Evolutionary conservation across 129 eudicot genomes (phyloP).

Genomic region (Oenanthe sinensis): DNA sequence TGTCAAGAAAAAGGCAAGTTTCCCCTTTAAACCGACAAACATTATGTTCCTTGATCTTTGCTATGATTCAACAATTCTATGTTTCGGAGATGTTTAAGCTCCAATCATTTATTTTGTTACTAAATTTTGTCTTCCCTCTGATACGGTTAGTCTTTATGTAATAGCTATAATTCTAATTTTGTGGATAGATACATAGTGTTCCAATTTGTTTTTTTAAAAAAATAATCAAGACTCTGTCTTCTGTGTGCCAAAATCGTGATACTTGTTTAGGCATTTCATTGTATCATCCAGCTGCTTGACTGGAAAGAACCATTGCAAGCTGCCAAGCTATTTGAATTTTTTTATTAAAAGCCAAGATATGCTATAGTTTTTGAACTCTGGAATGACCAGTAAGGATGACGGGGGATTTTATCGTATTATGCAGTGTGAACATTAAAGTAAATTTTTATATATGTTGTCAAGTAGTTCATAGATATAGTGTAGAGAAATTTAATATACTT

Average conservation of each 20-base stretch:
- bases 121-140: not conserved
- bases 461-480: not conserved
- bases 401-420: not conserved
- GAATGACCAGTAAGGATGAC: not conserved
- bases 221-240: not conserved
- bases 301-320: not conserved
- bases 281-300: not conserved
- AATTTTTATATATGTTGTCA: not conserved
- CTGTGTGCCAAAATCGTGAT: not conserved
- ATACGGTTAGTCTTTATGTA: not conserved
- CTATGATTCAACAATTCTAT: not conserved
- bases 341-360: not conserved
- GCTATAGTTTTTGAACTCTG: not conserved
- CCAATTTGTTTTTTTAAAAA: not conserved
- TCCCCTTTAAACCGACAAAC: not conserved
- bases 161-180: not conserved
- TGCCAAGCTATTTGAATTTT: not conserved
- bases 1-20: conserved; percentile 64
- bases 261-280: not conserved
- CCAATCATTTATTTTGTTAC: not conserved
- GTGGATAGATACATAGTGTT: not conserved
- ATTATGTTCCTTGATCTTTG: not conserved
- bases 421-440: not conserved
- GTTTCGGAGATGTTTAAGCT: not conserved
- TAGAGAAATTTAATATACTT: not conserved